phyloP scores from a whole-genome alignment of 148 eudicot species.

The Rhododendron molle region DNA sequence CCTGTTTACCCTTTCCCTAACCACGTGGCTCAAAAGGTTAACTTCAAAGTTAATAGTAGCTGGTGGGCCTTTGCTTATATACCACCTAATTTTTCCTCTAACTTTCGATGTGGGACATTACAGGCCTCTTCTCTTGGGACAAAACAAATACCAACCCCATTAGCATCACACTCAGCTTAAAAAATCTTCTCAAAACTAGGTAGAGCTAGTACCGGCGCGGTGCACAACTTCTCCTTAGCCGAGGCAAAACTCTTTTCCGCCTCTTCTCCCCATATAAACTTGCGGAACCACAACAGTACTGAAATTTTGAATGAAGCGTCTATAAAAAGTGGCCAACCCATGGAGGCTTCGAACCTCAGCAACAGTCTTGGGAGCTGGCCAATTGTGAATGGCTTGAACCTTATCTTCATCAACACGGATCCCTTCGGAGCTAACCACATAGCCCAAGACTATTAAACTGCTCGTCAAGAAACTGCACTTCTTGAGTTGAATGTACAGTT shows the following conservation, averaged over 20 bases:
- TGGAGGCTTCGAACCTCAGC: neutral
- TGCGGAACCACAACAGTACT: neutral
- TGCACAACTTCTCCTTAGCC: neutral
- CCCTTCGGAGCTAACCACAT: neutral
- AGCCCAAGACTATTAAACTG: neutral
- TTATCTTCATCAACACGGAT: no score
- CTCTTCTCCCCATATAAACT: neutral
- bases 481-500: neutral
- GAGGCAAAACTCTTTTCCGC: neutral
- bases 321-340: neutral
- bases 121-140: neutral
- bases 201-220: neutral
- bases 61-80: no score
- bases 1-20: no score
- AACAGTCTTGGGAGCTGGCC: neutral
- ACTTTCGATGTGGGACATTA: no score
- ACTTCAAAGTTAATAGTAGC: no score
- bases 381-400: no score
- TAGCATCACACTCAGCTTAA: neutral
- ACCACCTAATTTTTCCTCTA: no score
- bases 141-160: neutral
- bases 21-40: no score
- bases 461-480: neutral
- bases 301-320: neutral
- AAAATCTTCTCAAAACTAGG: neutral